A percentile compares a stretch with the other conserved stretches of the same genome.
Conservation (phyloP, 78 protist species). For the Chrysochromulina tobinii region DNA sequence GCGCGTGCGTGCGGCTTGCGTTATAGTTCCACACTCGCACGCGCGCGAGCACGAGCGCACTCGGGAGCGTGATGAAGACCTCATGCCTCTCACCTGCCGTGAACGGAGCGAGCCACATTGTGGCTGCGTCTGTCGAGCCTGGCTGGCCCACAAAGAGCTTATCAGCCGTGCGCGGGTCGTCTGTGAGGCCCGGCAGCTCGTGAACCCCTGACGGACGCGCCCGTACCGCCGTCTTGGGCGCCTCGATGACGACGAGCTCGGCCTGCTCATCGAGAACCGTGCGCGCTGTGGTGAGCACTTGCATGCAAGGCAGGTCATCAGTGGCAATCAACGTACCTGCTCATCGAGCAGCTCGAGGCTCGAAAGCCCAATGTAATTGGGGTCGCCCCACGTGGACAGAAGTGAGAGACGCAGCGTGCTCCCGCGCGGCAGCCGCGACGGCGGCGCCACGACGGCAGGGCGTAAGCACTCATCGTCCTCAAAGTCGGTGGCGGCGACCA, state of each 20-base stretch:
- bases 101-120: conserved; percentile 61
- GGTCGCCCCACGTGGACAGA: conserved; percentile 78
- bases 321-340: not conserved
- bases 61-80: conserved; percentile 40
- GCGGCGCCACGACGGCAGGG: too few species aligned
- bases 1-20: conserved; percentile 49
- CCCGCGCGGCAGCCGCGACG: not conserved
- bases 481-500: too few species aligned
- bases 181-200: not conserved
- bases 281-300: too few species aligned
- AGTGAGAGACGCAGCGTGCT: not conserved
- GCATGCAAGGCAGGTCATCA: too few species aligned
- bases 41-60: conserved; percentile 22
- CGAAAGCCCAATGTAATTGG: conserved; percentile 71
- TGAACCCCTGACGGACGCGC: conserved; percentile 37
- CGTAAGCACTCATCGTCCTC: too few species aligned
- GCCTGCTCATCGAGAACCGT: too few species aligned
- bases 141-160: conserved; percentile 39
- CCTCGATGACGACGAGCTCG: too few species aligned
- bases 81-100: conserved; percentile 31
- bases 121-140: conserved; percentile 23
- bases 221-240: not conserved
- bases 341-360: conserved; percentile 66
- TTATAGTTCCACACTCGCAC: conserved; percentile 80
- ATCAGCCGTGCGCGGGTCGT: conserved; percentile 20